Conservation (phyloP, 306 rosid species). For the Crotalaria pallida region DNA sequence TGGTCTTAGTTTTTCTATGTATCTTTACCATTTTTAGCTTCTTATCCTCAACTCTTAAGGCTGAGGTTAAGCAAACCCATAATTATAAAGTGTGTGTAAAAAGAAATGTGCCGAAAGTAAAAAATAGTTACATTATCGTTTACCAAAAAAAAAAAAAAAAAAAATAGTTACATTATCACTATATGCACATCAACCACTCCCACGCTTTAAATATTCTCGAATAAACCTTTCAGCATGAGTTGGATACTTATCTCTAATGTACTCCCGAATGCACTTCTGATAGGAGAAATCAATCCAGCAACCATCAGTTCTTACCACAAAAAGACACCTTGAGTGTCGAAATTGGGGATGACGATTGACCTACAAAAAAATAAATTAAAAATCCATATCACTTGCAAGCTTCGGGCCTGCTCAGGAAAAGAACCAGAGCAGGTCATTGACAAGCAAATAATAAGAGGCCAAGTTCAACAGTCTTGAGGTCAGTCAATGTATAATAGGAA, state of each 20-base stretch:
- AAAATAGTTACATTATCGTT: not conserved
- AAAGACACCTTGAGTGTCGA: conserved; percentile 67
- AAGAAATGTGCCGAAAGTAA: no score
- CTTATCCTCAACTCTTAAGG: no score
- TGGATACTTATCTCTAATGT: conserved; percentile 73
- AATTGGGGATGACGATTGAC: conserved; percentile 90
- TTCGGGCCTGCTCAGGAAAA: not conserved
- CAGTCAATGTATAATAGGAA: not conserved
- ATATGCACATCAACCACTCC: conserved; percentile 45
- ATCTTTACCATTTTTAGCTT: no score
- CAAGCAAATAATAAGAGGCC: conserved; percentile 6
- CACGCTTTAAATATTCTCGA: conserved; percentile 69
- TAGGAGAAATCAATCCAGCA: conserved; percentile 90
- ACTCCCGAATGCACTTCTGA: conserved; percentile 77
- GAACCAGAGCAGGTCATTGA: not conserved
- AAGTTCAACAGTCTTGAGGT: not conserved
- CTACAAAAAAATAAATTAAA: conserved; percentile 43
- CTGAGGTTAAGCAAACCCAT: no score
- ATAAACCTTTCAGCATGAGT: conserved; percentile 70
- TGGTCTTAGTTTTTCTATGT: no score
- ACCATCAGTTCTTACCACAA: conserved; percentile 83
- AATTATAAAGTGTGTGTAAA: no score
- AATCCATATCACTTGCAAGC: conserved; percentile 17
- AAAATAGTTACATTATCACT: conserved; percentile 19
- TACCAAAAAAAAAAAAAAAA: not conserved